These are phyloP conservation scores for Voacanga thouarsii DNA, from an alignment of 257 asterid genomes.

Conservation along the genomic window DNA sequence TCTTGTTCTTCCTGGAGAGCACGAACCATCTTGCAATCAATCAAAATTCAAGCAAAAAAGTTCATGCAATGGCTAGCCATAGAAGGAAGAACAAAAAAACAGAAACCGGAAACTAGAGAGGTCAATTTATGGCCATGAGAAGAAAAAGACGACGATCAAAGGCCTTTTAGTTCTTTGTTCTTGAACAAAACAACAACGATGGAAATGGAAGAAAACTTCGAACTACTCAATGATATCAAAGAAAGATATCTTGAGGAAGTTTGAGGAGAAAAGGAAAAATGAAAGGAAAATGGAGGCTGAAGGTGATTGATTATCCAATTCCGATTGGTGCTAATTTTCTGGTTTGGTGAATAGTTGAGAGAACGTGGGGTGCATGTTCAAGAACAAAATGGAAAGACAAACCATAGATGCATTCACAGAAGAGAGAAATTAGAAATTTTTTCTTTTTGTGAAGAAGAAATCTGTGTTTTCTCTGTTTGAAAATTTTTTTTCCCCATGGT, in stretches of 20 bases:
- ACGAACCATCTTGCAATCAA: constrained; percentile 38
- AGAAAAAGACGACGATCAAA: not conserved
- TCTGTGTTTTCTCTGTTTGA: not conserved
- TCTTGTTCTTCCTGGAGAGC: constrained; percentile 50
- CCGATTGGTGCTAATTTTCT: constrained; percentile 11
- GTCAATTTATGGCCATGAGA: constrained; percentile 3
- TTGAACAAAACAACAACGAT: not conserved
- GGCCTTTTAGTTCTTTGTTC: not conserved
- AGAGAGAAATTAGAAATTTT: not conserved
- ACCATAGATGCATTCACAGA: constrained; percentile 1
- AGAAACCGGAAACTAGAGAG: not conserved
- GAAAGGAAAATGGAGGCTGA: constrained; percentile 7
- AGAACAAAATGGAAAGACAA: constrained; percentile 16
- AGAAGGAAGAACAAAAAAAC: not conserved
- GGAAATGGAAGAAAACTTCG: not conserved
- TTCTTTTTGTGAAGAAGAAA: not conserved
- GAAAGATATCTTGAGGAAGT: not conserved
- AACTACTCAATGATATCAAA: not conserved
- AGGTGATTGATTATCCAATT: not conserved
- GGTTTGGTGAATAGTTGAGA: constrained; percentile 16
- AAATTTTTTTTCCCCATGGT: not conserved
- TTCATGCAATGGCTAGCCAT: not conserved
- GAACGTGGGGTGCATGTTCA: constrained; percentile 40
- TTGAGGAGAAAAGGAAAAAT: constrained; percentile 3
- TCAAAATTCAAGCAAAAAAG: constrained; percentile 6